Evolutionary conservation across 805 yeast species (phyloP), one percentile per base, ranked within the genome.

Genomic region (Candida andamanensis): DNA sequence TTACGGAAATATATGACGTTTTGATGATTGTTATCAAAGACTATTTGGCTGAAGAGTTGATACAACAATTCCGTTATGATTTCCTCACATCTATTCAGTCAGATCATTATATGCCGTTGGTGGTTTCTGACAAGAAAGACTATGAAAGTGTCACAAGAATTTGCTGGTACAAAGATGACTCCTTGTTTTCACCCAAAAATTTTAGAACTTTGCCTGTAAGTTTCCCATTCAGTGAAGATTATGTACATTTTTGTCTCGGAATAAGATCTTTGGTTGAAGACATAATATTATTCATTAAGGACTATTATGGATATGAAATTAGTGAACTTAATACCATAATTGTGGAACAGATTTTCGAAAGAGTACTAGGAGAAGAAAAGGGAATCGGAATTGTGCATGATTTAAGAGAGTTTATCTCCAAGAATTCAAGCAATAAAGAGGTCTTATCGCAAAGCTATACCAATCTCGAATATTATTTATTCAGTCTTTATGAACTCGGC

Each of bases 101-200:
- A 15, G 97, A 90, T 51, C 92, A 85, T 52, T 85, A 85, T 42
- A 85, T 85, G 86, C 95, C 96, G 9, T 72, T 87, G 63, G 73
- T 74, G 0, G 76, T 87, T 19, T 72, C 78, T 39, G 76, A 76
- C 30, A 53, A 60, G 24, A 61, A 65, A 9, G 71, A 81, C 30
- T 85, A 78, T 52, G 78, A 76, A 14, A 74, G 76, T 40, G 76
- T 83, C 20, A 64, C 80, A 37, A 67, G 66, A 15, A 69, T 78
- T 2, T 72, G 85, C 40, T 85, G 94, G 94, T 78, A 79, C 50
- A 66, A 69, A 30, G 72, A 73, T 3, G 71, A 64, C 33, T 71
- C 71, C 11, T 50, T 60, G 2, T 64, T 63, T 46, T 71, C 74
- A 1, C 69, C 68, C 4, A 50, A 52, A 30, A 56, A 48, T 41